A percentile compares a stretch with the other conserved stretches of the same genome.
phyloP scores from a whole-genome alignment of 2,329 filamentous ascomycete species.

The Sporothrix luriei region DNA sequence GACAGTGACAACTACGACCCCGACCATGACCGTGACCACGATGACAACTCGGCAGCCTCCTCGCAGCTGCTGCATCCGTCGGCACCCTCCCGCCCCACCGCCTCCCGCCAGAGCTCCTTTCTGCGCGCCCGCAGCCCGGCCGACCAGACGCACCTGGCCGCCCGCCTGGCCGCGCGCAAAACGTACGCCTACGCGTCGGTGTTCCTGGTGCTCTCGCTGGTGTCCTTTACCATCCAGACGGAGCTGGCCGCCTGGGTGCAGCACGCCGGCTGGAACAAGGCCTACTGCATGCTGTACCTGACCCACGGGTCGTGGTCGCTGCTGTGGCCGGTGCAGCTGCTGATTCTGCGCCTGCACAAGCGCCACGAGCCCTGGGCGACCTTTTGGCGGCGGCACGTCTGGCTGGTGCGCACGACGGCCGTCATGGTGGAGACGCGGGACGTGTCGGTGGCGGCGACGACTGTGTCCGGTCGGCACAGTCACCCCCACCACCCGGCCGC shows the following conservation, averaged over 20 bases:
- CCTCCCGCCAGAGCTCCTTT: conserved; percentile 66
- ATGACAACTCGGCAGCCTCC: neutral
- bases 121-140: conserved; percentile 73
- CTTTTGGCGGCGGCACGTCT: conserved; percentile 74
- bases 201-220: conserved; percentile 79
- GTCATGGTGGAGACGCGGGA: conserved; percentile 85
- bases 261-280: conserved; percentile 92
- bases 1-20: neutral
- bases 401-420: conserved; percentile 56
- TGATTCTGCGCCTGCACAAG: conserved; percentile 78
- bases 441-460: conserved; percentile 53
- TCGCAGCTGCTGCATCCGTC: neutral
- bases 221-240: conserved; percentile 91
- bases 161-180: conserved; percentile 65
- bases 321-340: conserved; percentile 82
- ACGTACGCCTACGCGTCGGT: conserved; percentile 86
- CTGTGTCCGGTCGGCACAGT: neutral
- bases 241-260: conserved; percentile 96
- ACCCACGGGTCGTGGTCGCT: conserved; percentile 93
- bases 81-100: neutral
- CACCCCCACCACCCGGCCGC: too few species aligned
- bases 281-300: conserved; percentile 99
- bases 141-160: conserved; percentile 59
- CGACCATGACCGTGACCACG: neutral
- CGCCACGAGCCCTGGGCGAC: conserved; percentile 74